Percentiles rank a stretch among this genome's conserved stretches.
phyloP scores from a whole-genome alignment of 495 filamentous ascomycete species.

The Delitschia confertaspora region DNA sequence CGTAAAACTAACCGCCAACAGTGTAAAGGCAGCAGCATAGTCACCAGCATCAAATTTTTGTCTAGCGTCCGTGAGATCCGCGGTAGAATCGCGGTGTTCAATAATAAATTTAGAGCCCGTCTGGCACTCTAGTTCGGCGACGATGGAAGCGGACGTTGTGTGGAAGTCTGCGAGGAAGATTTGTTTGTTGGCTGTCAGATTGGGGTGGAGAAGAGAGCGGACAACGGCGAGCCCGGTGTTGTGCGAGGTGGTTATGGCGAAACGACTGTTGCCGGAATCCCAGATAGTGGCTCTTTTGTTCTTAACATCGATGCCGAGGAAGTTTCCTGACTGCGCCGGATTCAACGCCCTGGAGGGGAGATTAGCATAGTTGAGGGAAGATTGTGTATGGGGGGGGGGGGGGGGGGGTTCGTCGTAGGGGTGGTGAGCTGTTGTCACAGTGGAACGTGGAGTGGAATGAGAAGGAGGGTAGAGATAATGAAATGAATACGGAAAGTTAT shows the following conservation, averaged over 20 bases:
- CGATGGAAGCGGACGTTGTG: conserved; percentile 39
- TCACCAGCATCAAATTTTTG: conserved; percentile 11
- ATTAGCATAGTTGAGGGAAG: no score
- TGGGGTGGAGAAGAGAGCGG: conserved; percentile 33
- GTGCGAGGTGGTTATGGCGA: conserved; percentile 37
- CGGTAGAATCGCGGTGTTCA: conserved; percentile 6
- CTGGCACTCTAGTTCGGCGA: conserved; percentile 38
- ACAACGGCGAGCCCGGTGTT: conserved; percentile 38
- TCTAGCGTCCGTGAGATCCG: conserved; percentile 1
- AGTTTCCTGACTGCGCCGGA: conserved; percentile 7
- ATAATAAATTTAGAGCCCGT: conserved; percentile 37
- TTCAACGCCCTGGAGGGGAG: conserved; percentile 9
- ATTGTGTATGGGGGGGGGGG: no score
- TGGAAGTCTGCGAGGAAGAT: conserved; percentile 41
- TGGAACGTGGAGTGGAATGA: no score
- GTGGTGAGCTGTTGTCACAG: no score
- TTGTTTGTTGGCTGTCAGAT: conserved; percentile 39
- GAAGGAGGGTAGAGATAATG: no score
- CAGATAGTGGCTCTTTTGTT: conserved; percentile 39
- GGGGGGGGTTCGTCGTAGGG: no score
- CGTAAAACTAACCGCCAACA: conserved; percentile 15
- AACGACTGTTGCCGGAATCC: conserved; percentile 37
- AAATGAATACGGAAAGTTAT: no score
- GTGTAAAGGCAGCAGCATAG: conserved; percentile 4
- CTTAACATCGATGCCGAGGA: conserved; percentile 38